A percentile compares a stretch with the other conserved stretches of the same genome.
phyloP scores from a whole-genome alignment of 345 rosid genomes.

The Citrus cavaleriei region DNA sequence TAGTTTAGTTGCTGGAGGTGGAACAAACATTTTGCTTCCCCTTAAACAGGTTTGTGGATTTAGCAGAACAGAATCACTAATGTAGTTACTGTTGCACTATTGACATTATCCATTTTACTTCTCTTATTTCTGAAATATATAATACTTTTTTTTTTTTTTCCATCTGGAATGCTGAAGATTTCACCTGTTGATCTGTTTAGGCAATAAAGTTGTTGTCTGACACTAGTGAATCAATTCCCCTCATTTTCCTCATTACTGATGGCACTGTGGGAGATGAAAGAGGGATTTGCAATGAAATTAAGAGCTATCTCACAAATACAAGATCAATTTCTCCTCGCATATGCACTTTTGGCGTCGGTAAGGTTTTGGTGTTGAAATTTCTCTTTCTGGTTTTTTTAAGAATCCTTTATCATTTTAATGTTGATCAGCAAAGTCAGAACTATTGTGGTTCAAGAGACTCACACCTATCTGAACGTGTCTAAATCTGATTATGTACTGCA shows the following conservation, averaged over 20 bases:
- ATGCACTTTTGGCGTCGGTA: slow-evolving; percentile 87
- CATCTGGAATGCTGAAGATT: background rate
- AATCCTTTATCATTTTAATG: background rate
- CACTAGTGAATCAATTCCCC: slow-evolving; percentile 50
- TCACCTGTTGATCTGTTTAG: slow-evolving; percentile 28
- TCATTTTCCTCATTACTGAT: slow-evolving; percentile 83
- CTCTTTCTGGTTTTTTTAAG: background rate
- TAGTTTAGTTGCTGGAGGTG: slow-evolving; percentile 53
- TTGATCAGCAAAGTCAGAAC: background rate
- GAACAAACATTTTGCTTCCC: slow-evolving; percentile 70
- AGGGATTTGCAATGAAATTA: slow-evolving; percentile 63
- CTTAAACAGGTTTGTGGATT: slow-evolving; percentile 50
- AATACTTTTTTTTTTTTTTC: background rate
- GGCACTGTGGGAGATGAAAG: slow-evolving; percentile 86
- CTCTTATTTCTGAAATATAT: background rate
- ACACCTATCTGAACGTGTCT: background rate
- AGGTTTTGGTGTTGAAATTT: background rate
- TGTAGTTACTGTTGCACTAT: background rate
- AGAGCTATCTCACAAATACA: slow-evolving; percentile 30
- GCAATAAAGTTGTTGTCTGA: slow-evolving; percentile 73
- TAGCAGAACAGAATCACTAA: background rate
- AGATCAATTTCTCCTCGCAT: slow-evolving; percentile 65
- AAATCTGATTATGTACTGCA: background rate
- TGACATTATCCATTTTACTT: background rate
- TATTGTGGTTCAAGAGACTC: background rate